Conservation (phyloP, 768 basidiomycete genomes). For the Suillus clintonianus region DNA sequence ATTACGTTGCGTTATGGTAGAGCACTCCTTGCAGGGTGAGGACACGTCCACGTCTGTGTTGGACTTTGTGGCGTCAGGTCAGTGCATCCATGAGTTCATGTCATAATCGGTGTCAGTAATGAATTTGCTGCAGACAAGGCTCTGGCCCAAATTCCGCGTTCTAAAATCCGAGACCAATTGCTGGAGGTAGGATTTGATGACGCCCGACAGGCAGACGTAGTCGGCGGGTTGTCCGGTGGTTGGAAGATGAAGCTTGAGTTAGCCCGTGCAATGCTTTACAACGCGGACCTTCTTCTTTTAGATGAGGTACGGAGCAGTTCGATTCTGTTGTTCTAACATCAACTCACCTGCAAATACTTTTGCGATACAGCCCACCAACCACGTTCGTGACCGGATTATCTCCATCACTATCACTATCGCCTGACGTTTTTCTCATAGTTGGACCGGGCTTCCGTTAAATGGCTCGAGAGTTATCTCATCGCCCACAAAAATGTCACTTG, state of each 20-base stretch:
- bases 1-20: conserved; percentile 93
- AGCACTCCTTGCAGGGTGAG: conserved; percentile 95
- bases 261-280: conserved; percentile 95
- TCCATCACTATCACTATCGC: conserved; percentile 10
- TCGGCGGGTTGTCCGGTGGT: conserved; percentile 91
- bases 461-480: conserved; percentile 88
- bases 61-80: conserved; percentile 88
- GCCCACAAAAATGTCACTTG: conserved; percentile 84
- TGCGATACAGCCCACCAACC: conserved; percentile 77
- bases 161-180: conserved; percentile 78
- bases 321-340: background rate
- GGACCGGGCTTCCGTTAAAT: conserved; percentile 82
- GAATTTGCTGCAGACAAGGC: conserved; percentile 57
- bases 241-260: conserved; percentile 99
- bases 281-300: conserved; percentile 82
- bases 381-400: conserved; percentile 52
- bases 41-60: conserved; percentile 80
- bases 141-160: conserved; percentile 58
- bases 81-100: conserved; percentile 20
- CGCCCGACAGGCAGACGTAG: conserved; percentile 76
- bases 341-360: conserved; percentile 14
- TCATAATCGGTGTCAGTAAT: conserved; percentile 1
- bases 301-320: conserved; percentile 61
- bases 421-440: conserved; percentile 46
- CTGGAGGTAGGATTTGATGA: conserved; percentile 91